Percentiles rank a stretch among this genome's conserved stretches.
phyloP scores from a whole-genome alignment of 768 basidiomycete species.

The Russula emetica region DNA sequence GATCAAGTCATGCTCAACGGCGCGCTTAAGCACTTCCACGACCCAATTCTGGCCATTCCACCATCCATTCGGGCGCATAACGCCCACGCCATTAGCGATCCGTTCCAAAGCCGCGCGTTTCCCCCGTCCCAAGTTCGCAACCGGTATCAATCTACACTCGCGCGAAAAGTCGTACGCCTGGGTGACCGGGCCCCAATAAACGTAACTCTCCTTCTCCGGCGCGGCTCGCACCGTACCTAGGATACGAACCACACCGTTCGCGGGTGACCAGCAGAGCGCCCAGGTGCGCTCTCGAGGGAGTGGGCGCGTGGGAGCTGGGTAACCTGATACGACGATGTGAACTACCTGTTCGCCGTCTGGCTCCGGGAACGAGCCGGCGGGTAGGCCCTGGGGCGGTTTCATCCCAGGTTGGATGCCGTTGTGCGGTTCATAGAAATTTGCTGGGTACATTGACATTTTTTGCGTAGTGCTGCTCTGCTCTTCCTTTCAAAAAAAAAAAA shows the following conservation, averaged over 20 bases:
- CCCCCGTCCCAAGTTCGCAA: conserved; percentile 18
- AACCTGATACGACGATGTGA: conserved; percentile 25
- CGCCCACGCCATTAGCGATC: conserved; percentile 23
- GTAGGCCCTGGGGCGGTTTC: conserved; percentile 23
- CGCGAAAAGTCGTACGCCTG: conserved; percentile 13
- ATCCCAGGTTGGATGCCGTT: conserved; percentile 27
- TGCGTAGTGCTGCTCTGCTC: too few species aligned
- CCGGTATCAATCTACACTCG: conserved; percentile 20
- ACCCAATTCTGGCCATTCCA: conserved; percentile 30
- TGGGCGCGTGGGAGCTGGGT: conserved; percentile 21
- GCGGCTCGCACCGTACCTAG: conserved; percentile 15
- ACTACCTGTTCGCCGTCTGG: conserved; percentile 20
- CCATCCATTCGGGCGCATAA: conserved; percentile 29
- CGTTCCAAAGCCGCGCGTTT: conserved; percentile 24
- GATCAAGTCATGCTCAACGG: conserved; percentile 26
- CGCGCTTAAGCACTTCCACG: conserved; percentile 26
- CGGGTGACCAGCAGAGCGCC: conserved; percentile 26
- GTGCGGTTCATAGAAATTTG: conserved; percentile 26
- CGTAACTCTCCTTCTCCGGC: conserved; percentile 23
- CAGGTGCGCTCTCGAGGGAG: conserved; percentile 24
- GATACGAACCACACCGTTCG: conserved; percentile 13
- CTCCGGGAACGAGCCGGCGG: conserved; percentile 22
- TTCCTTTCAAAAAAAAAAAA: too few species aligned
- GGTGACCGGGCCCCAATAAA: conserved; percentile 28
- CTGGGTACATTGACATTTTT: conserved; percentile 23